Evolutionary conservation across 2,329 filamentous ascomycete genomes (phyloP).

Genomic region (Parastagonospora avenae): DNA sequence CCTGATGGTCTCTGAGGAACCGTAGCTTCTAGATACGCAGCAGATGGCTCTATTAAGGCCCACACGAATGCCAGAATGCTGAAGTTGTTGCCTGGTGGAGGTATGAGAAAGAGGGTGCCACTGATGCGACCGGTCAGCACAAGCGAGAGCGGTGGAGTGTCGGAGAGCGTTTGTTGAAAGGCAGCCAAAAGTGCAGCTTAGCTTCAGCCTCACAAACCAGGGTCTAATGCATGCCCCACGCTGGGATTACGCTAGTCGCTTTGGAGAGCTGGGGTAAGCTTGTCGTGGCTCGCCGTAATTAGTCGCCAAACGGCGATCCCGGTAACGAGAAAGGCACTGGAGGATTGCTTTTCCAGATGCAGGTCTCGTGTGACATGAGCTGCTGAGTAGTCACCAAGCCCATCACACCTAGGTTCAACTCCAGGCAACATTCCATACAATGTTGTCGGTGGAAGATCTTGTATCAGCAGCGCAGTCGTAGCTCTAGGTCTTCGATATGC

Average conservation of each 20-base stretch:
- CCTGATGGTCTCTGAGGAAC: background rate
- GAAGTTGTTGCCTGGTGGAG: conserved; percentile 6
- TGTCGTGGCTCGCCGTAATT: background rate
- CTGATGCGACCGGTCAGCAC: background rate
- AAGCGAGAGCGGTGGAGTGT: too few species aligned
- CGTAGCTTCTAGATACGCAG: background rate
- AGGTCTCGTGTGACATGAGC: too few species aligned
- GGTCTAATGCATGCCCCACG: conserved; percentile 5
- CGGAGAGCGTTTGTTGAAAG: background rate
- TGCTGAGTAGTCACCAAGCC: too few species aligned
- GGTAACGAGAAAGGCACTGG: too few species aligned
- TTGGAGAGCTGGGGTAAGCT: conserved; percentile 1
- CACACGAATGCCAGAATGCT: background rate
- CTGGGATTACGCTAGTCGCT: background rate
- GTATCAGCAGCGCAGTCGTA: too few species aligned
- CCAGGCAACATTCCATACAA: background rate
- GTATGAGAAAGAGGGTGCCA: background rate
- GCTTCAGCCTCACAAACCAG: conserved; percentile 20
- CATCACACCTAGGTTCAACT: background rate
- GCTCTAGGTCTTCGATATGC: too few species aligned
- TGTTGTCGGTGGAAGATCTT: too few species aligned
- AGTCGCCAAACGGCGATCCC: background rate
- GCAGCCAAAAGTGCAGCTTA: conserved; percentile 7
- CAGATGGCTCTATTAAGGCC: background rate
- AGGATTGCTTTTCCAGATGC: too few species aligned